These are phyloP conservation scores for Fraxinus dipetala DNA, from an alignment of 305 asterid genomes.

Conservation along the genomic window DNA sequence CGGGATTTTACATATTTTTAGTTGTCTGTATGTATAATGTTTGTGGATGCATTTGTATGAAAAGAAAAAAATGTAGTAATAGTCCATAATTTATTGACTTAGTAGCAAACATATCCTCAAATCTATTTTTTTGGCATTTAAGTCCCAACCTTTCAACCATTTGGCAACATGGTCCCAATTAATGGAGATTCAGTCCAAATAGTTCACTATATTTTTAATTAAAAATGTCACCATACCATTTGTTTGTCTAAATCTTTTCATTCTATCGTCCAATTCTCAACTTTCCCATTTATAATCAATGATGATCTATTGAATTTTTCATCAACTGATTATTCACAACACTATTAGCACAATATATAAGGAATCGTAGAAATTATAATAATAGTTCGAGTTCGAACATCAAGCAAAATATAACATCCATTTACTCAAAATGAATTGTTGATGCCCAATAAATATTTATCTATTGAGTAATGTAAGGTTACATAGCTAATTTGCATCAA, in stretches of 20 bases:
- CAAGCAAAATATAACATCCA: not conserved
- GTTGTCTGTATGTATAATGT: constrained; percentile 3
- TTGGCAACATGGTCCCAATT: not conserved
- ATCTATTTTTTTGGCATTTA: not conserved
- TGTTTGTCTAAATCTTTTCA: not conserved
- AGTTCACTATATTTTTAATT: not conserved
- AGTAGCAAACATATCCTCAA: not conserved
- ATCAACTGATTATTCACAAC: not conserved
- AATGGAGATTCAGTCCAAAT: not conserved
- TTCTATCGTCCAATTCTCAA: not conserved
- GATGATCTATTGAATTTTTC: not conserved
- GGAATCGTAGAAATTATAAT: not conserved
- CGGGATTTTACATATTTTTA: constrained; percentile 27
- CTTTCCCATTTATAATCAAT: not conserved
- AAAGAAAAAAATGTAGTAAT: not conserved
- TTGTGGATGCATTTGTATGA: not conserved
- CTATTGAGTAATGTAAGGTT: not conserved
- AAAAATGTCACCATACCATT: not conserved
- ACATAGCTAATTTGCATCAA: not conserved
- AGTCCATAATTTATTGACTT: not conserved
- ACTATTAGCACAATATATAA: not conserved
- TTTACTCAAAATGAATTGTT: not conserved
- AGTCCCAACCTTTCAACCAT: not conserved
- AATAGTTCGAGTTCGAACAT: not conserved
- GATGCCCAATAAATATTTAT: not conserved